Base-by-base conservation (phyloP, 345 rosid genomes). In the Rhizophora mangle region DNA sequence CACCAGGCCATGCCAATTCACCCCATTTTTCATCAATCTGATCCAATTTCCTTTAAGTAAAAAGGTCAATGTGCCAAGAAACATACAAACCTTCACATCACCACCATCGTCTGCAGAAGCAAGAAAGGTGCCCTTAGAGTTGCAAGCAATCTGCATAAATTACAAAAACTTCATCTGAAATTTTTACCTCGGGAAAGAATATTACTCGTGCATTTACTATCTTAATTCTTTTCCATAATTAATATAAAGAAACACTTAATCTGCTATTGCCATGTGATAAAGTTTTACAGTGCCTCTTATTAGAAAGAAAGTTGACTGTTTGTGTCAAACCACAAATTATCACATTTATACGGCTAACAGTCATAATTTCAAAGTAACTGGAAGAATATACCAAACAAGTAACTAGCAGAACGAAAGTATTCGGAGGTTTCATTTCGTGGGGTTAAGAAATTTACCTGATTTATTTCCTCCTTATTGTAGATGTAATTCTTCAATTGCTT, bases 81-180 rank as follows among this genome's bases (percentile, higher is more conserved):
- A 27, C 30, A 43, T 27, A 6, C 7, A 68, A 32, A 94, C 97
- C 98, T 91, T 94, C 69, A 87, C 82, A 75, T 89, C 96, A 27
- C 95, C 96, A 9, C 83, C 75, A 80, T 94, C 98, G 75, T 94
- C 97, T 53, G 89, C 84, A 65, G 88, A 82, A n/a, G 95, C 97
- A 64, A 94, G 90, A 79, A 91, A 94, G 52, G 85, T 78, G 56
- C 90, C 88, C 77, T 68, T 91, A 20, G 89, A 79, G 60, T 82
- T 85, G 86, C 96, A 89, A 64, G 83, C 80, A 75, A 89, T 78
- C 95, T 89, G 86, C 80, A 70, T 20, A 72, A 27, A 53, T 51
- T 34, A 31, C 37, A 8, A 37, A 68, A 56, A 60, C 59, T 56
- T 56, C 26, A 56, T 27, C 26, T 56, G 60, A 56, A 24, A 21